These are phyloP conservation scores for Iberis amara DNA, from an alignment of 441 rosid genomes.

Conservation along the genomic window DNA sequence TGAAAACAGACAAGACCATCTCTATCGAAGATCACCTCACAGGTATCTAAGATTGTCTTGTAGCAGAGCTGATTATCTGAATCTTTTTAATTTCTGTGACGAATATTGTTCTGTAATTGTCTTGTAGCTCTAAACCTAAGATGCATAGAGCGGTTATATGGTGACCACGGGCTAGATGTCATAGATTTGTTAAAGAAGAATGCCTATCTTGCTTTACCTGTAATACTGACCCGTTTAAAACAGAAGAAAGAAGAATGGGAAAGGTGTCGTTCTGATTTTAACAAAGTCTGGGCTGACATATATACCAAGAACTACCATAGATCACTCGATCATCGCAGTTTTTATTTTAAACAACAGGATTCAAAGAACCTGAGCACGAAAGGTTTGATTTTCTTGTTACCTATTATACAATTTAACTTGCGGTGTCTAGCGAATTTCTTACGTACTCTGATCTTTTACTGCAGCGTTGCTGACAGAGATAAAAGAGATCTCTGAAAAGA, in stretches of 20 bases:
- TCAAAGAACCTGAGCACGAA: slow-evolving; percentile 86
- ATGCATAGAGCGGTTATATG: slow-evolving; percentile 91
- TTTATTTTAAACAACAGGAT: slow-evolving; percentile 97
- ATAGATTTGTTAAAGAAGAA: slow-evolving; percentile 82
- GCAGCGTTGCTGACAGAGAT: slow-evolving; percentile 85
- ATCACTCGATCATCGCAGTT: slow-evolving; percentile 97
- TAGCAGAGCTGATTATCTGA: slow-evolving; percentile 31
- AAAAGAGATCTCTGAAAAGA: slow-evolving; percentile 81
- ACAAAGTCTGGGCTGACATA: slow-evolving; percentile 98
- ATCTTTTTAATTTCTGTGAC: slow-evolving; percentile 21
- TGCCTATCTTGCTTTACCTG: slow-evolving; percentile 82
- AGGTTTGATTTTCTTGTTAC: slow-evolving; percentile 44
- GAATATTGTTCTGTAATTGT: slow-evolving; percentile 17
- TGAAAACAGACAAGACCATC: slow-evolving; percentile 56
- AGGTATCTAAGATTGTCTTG: slow-evolving; percentile 57
- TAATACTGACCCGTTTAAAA: slow-evolving; percentile 88
- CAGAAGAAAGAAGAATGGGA: slow-evolving; percentile 99
- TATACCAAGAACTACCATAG: slow-evolving; percentile 92
- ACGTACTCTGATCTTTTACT: slow-evolving; percentile 23
- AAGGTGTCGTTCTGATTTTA: slow-evolving; percentile 86
- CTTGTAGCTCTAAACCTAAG: slow-evolving; percentile 76
- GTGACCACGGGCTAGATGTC: slow-evolving; percentile 98
- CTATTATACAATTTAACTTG: too few relatives aligned
- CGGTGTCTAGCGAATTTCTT: slow-evolving; percentile 1
- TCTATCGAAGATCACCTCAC: slow-evolving; percentile 77